A percentile compares a stretch with the other conserved stretches of the same genome.
Evolutionary conservation across 257 asterid species (phyloP).

Genomic region (Oldenlandia corymbosa): DNA sequence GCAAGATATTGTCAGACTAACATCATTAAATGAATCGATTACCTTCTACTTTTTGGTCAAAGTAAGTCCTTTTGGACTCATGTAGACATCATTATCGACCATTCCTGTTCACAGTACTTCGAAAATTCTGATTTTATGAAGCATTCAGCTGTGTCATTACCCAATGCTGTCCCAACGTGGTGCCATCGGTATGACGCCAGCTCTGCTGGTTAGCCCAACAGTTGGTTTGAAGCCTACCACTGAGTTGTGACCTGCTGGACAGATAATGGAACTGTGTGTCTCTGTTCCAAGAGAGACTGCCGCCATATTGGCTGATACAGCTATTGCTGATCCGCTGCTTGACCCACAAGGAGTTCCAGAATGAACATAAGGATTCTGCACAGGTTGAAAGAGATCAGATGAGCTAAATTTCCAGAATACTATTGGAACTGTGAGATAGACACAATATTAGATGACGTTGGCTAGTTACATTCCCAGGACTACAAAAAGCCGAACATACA

Average conservation of each 20-base stretch:
- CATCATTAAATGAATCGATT: not conserved
- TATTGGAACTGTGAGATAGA: not conserved
- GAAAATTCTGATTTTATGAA: not conserved
- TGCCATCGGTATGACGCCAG: constrained; percentile 60
- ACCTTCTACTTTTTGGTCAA: too few species aligned
- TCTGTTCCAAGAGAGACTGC: constrained; percentile 61
- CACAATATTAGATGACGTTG: not conserved
- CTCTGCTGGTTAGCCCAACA: constrained; percentile 59
- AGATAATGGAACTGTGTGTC: constrained; percentile 61
- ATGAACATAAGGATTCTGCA: constrained; percentile 60
- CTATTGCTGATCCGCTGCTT: constrained; percentile 75
- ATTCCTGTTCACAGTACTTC: not conserved
- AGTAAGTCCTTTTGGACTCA: too few species aligned
- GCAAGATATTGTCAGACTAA: not conserved
- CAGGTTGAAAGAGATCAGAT: not conserved
- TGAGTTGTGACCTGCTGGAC: constrained; percentile 55
- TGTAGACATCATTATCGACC: not conserved
- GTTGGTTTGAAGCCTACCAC: constrained; percentile 65
- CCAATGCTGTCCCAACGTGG: constrained; percentile 60
- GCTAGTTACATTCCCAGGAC: too few species aligned
- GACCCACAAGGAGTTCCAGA: constrained; percentile 51
- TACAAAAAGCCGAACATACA: too few species aligned
- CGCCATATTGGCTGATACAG: constrained; percentile 62
- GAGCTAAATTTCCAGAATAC: not conserved
- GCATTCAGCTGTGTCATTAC: constrained; percentile 21